phyloP scores from a whole-genome alignment of 2,329 filamentous ascomycete species.

The Davidsoniella australis region DNA sequence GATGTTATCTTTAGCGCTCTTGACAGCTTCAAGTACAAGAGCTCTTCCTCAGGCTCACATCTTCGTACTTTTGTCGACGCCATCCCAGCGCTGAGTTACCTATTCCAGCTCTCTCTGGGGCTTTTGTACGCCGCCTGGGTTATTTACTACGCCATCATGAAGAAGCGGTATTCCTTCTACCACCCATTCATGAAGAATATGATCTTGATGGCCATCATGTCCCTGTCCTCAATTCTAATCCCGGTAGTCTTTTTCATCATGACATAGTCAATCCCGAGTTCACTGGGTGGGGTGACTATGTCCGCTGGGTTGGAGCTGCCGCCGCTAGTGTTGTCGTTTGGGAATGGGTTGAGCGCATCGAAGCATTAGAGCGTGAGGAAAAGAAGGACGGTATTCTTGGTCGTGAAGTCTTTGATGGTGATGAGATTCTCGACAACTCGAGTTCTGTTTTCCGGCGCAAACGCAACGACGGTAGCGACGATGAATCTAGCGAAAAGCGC shows the following conservation, averaged over 20 bases:
- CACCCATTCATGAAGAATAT: conserved; percentile 86
- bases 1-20: conserved; percentile 83
- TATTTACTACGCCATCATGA: conserved; percentile 82
- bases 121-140: conserved; percentile 87
- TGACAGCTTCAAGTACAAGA: conserved; percentile 60
- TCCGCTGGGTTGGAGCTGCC: conserved; percentile 87
- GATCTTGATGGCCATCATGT: conserved; percentile 60
- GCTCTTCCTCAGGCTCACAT: conserved; percentile 30
- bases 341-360: conserved; percentile 95
- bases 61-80: conserved; percentile 72
- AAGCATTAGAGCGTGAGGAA: conserved; percentile 79
- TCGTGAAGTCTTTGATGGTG: conserved; percentile 80
- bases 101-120: conserved; percentile 76
- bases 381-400: conserved; percentile 87
- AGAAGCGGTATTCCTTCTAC: conserved; percentile 80
- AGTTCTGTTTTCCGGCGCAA: conserved; percentile 25
- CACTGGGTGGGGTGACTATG: conserved; percentile 87
- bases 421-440: conserved; percentile 66
- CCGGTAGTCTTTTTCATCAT: conserved; percentile 87
- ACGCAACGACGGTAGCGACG: conserved; percentile 3
- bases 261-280: conserved; percentile 71
- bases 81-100: conserved; percentile 76
- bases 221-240: conserved; percentile 65
- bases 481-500: conserved; percentile 10
- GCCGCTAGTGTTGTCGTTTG: conserved; percentile 93